Evolutionary conservation across 2,329 filamentous ascomycete species (phyloP).

Genomic region (Raffaelea arxii): DNA sequence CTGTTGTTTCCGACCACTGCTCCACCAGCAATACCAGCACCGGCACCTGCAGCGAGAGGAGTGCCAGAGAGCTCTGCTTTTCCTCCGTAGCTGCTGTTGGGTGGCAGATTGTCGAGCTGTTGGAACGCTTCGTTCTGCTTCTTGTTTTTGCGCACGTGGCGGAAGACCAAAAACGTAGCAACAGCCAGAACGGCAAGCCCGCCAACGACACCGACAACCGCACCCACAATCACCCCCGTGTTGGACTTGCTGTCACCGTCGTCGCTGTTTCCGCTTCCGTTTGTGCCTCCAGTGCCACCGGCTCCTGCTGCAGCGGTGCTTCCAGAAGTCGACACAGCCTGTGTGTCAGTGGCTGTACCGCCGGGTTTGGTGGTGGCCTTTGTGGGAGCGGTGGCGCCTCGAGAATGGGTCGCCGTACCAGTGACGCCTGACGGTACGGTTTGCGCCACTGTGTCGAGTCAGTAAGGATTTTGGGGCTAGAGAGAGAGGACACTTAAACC

Average conservation of each 20-base stretch:
- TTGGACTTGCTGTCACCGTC: conserved; percentile 13
- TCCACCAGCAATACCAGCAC: conserved; percentile 6
- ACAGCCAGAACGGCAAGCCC: conserved; percentile 21
- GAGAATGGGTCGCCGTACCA: conserved; percentile 5
- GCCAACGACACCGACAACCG: conserved; percentile 22
- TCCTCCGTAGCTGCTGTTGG: conserved; percentile 13
- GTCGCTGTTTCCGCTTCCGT: conserved; percentile 6
- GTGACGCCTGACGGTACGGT: conserved; percentile 2
- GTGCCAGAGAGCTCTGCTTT: conserved; percentile 23
- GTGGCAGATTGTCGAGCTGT: conserved; percentile 9
- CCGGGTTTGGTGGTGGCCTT: neutral
- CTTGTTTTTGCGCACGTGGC: conserved; percentile 17
- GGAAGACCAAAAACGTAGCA: conserved; percentile 26
- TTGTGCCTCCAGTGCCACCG: conserved; percentile 3
- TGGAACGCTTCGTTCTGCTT: conserved; percentile 6
- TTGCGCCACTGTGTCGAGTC: conserved; percentile 20
- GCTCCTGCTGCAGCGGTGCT: conserved; percentile 6
- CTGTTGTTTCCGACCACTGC: too few relatives aligned
- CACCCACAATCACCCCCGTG: conserved; percentile 24
- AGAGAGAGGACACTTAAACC: too few relatives aligned
- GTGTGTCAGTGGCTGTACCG: too few relatives aligned
- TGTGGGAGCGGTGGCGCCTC: neutral
- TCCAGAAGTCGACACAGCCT: too few relatives aligned
- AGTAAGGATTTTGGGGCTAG: neutral
- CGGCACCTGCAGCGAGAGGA: conserved; percentile 10